Base-by-base conservation (phyloP, 257 asterid genomes). In the Gentiana straminea region DNA sequence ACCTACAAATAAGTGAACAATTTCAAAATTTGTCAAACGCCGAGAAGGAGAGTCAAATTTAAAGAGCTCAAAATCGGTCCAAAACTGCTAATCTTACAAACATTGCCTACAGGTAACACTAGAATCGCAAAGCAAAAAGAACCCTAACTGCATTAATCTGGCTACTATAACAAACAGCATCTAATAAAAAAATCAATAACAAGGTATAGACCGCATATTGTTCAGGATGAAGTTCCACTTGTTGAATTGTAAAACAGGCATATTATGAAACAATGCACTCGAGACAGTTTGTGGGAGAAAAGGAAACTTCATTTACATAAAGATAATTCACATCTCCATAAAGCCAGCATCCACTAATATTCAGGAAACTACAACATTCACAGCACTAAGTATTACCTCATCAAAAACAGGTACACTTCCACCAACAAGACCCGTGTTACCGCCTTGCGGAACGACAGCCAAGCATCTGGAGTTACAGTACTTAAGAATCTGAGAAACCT, bases 391-490 rank as follows among this genome's bases (percentile, higher is more conserved):
- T 2, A 61, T 62, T 79, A 91, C 98, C 95, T 91, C 98, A 65
- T 91, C 98, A 76, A 77, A 81, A 67, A 88, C 94, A 43, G 98
- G 98, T 52, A 91, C 81, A 54, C 98, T 91, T 64, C 98, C 98
- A 76, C 98, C 98, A 68, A 91, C 98, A 67, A 91, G 96, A 62
- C 98, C 93, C 43, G 96, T 91, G 70, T 91, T 91, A 67, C 98
- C 98, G 57, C 98, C 98, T 79, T 91, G 98, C 33, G 98, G 98
- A 64, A 87, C 98, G 81, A 87, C 95, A 60, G 98, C 94, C 67
- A 91, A 78, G 78, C 80, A 61, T 72, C 94, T 81, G 61, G 93
- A 76, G 70, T 81, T 83, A 70, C 98, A 91, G 78, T 91, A 83
- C 58, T 73, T 73, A 65, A 91, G 98, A 73, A 87, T 81, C 84